These are phyloP conservation scores for Flaveria linearis DNA, from an alignment of 129 eudicot species.

Conservation along the genomic window DNA sequence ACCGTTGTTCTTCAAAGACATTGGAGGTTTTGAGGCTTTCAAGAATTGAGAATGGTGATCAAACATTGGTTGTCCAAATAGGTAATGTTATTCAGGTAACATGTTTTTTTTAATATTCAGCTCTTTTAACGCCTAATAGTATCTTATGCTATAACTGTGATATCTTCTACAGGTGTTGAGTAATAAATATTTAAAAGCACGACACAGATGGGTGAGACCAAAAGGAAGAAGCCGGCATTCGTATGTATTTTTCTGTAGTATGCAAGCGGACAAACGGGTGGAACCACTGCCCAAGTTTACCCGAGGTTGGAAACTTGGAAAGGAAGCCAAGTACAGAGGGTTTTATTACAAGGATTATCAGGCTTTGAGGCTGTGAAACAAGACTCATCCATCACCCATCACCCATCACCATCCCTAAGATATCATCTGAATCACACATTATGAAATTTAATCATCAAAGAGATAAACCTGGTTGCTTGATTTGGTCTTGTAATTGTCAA, in stretches of 20 bases:
- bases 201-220: conserved; percentile 55
- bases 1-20: conserved; percentile 58
- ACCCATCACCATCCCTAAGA: conserved; percentile 61
- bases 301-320: conserved; percentile 32
- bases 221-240: conserved; percentile 47
- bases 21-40: conserved; percentile 59
- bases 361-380: conserved; percentile 61
- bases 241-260: conserved; percentile 44
- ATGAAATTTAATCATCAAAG: conserved; percentile 24
- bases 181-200: conserved; percentile 61
- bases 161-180: conserved; percentile 44
- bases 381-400: conserved; percentile 67
- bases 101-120: not conserved
- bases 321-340: conserved; percentile 49
- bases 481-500: not conserved
- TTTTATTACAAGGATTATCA: conserved; percentile 56
- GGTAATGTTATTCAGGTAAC: conserved; percentile 54
- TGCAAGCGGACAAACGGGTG: conserved; percentile 60
- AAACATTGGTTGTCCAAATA: conserved; percentile 52
- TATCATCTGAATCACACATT: conserved; percentile 41
- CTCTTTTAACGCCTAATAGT: too few species aligned
- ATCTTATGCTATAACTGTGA: not conserved
- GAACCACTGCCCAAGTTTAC: conserved; percentile 60
- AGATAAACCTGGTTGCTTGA: not conserved
- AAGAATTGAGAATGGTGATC: conserved; percentile 50